Evolutionary conservation across 2,329 filamentous ascomycete genomes (phyloP).

Genomic region (Sclerotinia trifoliorum): DNA sequence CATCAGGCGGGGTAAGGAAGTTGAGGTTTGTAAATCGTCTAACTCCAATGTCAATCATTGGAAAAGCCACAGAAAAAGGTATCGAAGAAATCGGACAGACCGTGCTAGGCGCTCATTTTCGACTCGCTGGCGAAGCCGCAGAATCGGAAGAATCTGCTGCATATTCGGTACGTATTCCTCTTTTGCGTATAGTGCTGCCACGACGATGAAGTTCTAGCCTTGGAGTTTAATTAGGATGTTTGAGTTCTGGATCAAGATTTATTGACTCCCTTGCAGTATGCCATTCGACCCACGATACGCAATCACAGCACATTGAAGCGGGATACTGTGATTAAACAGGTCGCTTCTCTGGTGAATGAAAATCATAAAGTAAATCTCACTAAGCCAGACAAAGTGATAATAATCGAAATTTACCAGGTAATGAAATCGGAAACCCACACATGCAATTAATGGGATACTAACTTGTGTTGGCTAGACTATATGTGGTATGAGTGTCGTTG

Average conservation of each 20-base stretch:
- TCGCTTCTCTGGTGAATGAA: slow-evolving; percentile 51
- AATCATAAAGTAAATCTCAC: slow-evolving; percentile 76
- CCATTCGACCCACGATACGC: slow-evolving; percentile 76
- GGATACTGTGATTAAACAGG: slow-evolving; percentile 66
- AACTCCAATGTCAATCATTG: slow-evolving; percentile 52
- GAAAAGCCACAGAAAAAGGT: slow-evolving; percentile 67
- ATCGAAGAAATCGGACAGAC: slow-evolving; percentile 62
- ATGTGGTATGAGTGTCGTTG: slow-evolving; percentile 76
- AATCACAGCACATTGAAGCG: slow-evolving; percentile 69
- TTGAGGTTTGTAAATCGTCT: slow-evolving; percentile 61
- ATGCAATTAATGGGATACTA: slow-evolving; percentile 23
- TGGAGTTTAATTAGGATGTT: slow-evolving; percentile 13
- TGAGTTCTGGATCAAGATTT: neutral
- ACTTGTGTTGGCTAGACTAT: slow-evolving; percentile 54
- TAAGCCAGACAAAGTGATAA: slow-evolving; percentile 73
- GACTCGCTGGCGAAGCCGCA: slow-evolving; percentile 40
- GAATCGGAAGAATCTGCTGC: slow-evolving; percentile 29
- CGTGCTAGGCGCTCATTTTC: slow-evolving; percentile 64
- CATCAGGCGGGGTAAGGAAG: slow-evolving; percentile 47
- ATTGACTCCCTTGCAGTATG: slow-evolving; percentile 59
- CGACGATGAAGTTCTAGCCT: slow-evolving; percentile 13
- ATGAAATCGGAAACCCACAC: neutral
- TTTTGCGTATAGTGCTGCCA: slow-evolving; percentile 19
- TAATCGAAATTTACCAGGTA: slow-evolving; percentile 81
- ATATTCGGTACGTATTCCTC: slow-evolving; percentile 24